phyloP scores from a whole-genome alignment of 2,329 filamentous ascomycete species.

The Neonectria neomacrospora region DNA sequence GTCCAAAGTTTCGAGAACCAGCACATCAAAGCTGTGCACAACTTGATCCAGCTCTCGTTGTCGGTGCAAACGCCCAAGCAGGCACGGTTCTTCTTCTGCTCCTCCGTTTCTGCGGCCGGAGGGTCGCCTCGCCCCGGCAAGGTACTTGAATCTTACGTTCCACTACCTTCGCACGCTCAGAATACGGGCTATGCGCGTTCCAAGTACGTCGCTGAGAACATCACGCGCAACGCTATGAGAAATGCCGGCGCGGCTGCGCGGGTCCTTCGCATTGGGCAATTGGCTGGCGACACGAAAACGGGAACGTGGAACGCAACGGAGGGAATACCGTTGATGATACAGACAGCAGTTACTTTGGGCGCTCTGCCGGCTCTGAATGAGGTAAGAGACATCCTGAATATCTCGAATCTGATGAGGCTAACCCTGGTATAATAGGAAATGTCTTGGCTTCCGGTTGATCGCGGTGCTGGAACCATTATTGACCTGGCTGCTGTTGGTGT shows the following conservation, averaged over 20 bases:
- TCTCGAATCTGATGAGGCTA: not conserved
- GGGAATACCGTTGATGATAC: constrained; percentile 64
- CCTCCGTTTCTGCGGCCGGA: constrained; percentile 53
- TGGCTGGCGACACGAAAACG: constrained; percentile 58
- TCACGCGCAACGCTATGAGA: constrained; percentile 49
- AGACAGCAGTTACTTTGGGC: constrained; percentile 57
- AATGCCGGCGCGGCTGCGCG: constrained; percentile 38
- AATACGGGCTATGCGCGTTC: constrained; percentile 57
- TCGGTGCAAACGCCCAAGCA: constrained; percentile 15
- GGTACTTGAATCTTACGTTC: constrained; percentile 50
- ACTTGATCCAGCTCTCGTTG: constrained; percentile 56
- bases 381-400: constrained; percentile 19
- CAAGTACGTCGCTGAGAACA: constrained; percentile 54
- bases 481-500: constrained; percentile 26
- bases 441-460: constrained; percentile 38
- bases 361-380: constrained; percentile 60
- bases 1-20: constrained; percentile 61
- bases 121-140: constrained; percentile 47
- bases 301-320: constrained; percentile 64
- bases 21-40: constrained; percentile 57
- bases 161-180: constrained; percentile 52
- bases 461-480: constrained; percentile 30
- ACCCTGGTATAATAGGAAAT: constrained; percentile 28
- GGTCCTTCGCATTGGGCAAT: constrained; percentile 61
- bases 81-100: constrained; percentile 60